These are phyloP conservation scores for Astrothelium macrocarpum DNA, from an alignment of 495 filamentous ascomycete species.

Conservation along the genomic window DNA sequence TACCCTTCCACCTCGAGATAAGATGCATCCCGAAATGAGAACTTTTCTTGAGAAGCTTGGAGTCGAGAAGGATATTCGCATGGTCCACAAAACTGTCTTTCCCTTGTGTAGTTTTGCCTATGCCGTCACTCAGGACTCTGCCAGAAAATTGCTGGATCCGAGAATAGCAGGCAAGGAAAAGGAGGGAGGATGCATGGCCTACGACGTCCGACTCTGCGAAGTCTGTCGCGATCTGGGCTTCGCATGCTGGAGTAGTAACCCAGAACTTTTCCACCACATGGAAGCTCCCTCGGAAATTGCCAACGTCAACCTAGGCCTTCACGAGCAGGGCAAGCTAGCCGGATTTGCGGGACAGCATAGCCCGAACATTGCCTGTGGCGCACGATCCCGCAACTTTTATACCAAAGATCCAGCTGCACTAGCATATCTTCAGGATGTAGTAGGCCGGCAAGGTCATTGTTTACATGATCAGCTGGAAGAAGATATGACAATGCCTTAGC, in stretches of 20 bases:
- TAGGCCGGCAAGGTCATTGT: conserved; percentile 20
- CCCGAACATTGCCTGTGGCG: conserved; percentile 27
- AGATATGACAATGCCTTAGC: conserved; percentile 9
- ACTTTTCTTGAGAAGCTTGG: conserved; percentile 16
- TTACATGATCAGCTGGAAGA: conserved; percentile 18
- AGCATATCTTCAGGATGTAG: conserved; percentile 16
- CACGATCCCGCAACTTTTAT: conserved; percentile 15
- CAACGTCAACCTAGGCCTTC: conserved; percentile 11
- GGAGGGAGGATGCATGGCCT: conserved; percentile 21
- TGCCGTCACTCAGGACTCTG: conserved; percentile 31
- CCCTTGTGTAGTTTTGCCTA: conserved; percentile 42
- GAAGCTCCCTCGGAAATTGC: conserved; percentile 22
- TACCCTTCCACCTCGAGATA: conserved; percentile 15
- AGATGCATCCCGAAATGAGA: conserved; percentile 18
- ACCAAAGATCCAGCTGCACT: conserved; percentile 14
- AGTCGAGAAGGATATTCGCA: conserved; percentile 25
- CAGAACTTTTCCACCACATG: conserved; percentile 30
- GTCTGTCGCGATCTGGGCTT: conserved; percentile 26
- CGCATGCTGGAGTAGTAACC: conserved; percentile 23
- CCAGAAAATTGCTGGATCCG: conserved; percentile 16
- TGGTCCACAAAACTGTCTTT: conserved; percentile 30
- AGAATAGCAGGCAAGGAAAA: conserved; percentile 11
- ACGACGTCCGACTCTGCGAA: conserved; percentile 28
- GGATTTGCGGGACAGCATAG: conserved; percentile 14
- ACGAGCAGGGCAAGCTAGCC: conserved; percentile 14